Percentiles rank a stretch among this genome's conserved stretches.
Evolutionary conservation across 768 basidiomycete species (phyloP).

Genomic region (Amanita brunnescens): DNA sequence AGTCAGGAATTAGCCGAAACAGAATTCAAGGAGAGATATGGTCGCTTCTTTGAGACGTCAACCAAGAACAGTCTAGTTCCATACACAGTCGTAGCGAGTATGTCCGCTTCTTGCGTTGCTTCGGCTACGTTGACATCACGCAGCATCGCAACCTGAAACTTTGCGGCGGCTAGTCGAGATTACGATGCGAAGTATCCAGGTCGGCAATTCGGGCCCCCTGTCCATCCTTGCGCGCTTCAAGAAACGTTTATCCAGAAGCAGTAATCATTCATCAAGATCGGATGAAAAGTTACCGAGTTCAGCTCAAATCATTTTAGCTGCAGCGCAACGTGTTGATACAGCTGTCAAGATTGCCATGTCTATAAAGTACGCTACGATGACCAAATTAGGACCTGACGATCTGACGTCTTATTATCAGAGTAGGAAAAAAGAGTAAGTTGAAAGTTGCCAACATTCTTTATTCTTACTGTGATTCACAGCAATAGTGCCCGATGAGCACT

Average conservation of each 20-base stretch:
- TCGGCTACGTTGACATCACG: not conserved
- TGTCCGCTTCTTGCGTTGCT: not conserved
- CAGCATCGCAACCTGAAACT: not conserved
- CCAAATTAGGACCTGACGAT: not conserved
- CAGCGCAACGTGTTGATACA: not conserved
- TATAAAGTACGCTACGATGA: not conserved
- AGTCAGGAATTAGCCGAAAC: not conserved
- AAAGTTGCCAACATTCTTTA: not conserved
- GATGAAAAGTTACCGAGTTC: not conserved
- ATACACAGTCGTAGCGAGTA: not conserved
- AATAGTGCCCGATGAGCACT: not conserved
- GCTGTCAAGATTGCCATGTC: not conserved
- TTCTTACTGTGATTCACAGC: not conserved
- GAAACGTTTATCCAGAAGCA: too few relatives aligned
- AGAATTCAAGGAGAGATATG: not conserved
- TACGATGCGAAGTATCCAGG: not conserved
- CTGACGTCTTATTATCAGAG: not conserved
- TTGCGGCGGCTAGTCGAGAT: not conserved
- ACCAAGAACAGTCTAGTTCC: not conserved
- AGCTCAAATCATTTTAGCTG: not conserved
- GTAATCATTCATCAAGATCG: too few relatives aligned
- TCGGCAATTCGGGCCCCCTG: not conserved
- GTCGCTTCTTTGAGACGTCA: not conserved
- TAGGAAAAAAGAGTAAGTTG: not conserved
- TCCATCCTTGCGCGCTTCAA: too few relatives aligned